Conservation (phyloP, 2,329 filamentous ascomycete species). For the Sclerotinia glacialis region DNA sequence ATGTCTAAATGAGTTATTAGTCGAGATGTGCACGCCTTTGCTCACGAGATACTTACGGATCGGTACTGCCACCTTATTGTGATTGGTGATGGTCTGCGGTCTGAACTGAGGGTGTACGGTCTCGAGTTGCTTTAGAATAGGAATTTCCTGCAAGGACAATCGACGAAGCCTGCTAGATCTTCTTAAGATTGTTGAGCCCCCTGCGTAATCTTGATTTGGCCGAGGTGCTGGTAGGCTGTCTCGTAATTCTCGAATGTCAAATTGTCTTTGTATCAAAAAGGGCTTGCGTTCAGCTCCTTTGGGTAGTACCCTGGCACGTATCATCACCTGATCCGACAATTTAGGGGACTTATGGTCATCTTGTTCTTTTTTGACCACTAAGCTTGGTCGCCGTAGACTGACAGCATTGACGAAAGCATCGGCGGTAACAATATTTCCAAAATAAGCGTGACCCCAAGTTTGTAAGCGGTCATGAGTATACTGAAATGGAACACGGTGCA, state of each 20-base stretch:
- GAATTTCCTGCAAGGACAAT: constrained; percentile 24
- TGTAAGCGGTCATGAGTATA: constrained; percentile 42
- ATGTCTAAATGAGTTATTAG: constrained; percentile 43
- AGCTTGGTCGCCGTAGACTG: constrained; percentile 41
- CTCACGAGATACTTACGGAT: constrained; percentile 45
- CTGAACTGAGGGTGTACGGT: constrained; percentile 11
- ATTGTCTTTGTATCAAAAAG: constrained; percentile 50
- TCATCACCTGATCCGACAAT: constrained; percentile 35
- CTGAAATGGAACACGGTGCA: constrained; percentile 29
- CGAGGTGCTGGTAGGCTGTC: constrained; percentile 42
- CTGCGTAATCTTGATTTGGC: neutral
- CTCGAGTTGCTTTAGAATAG: constrained; percentile 10
- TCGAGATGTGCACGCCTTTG: neutral
- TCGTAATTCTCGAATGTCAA: constrained; percentile 50
- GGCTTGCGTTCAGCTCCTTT: constrained; percentile 43
- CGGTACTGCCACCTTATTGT: constrained; percentile 41
- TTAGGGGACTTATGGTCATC: neutral
- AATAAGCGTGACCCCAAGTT: constrained; percentile 45
- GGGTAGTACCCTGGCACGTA: constrained; percentile 48
- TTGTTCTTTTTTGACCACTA: constrained; percentile 19
- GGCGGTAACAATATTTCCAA: constrained; percentile 44
- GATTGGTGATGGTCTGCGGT: neutral
- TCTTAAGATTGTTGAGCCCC: constrained; percentile 16
- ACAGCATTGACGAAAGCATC: constrained; percentile 48
- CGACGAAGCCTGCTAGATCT: constrained; percentile 29